Base-by-base conservation (phyloP, 352 stramenopile species). In the Phytophthora multivora region DNA sequence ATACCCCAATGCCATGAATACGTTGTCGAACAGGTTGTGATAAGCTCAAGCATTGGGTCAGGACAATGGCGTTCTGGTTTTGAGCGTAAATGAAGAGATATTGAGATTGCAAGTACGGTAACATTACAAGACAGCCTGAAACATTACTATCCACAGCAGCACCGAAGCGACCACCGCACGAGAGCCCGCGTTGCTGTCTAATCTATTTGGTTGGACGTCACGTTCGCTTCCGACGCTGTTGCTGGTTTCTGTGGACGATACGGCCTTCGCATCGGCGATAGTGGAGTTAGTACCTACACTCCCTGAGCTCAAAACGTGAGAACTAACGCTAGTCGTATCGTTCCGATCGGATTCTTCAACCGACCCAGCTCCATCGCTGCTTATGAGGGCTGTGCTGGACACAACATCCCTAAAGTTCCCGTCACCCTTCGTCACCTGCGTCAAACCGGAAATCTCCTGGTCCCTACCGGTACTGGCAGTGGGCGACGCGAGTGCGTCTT, bases 1-100 rank as follows among this genome's bases (percentile, higher is more conserved):
- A 66, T 50, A 75, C 77, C n/a, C 47, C 62, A 2, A 69, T 71
- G 55, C 55, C 61, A 5, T 71, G 16, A 51, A 13, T 43, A 15
- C 5, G 15, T 13, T 23, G 9, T 40, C 35, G 35, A 40, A 19
- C 35, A 40, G 15, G 5, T n/a, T 39, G 33, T 39, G 33, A 39
- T 31, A 10, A 31, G 9, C 21, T 31, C 26, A 31, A 31, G 26
- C 9, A 31, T 31, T 30, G 26, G 6, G 26, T 30, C 26, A 30
- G 26, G 26, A 11, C 28, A 4, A 33, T 33, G 28, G 28, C 4
- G 28, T 12, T 33, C 28, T 4, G 28, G 28, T 4, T 33, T 33
- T 33, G 28, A 33, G 4, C 28, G 28, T 33, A 33, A n/a, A 33
- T 33, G 28, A 33, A 33, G 28, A 33, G 7, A 3, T 33, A 9